Base-by-base conservation (phyloP, 148 eudicot species). In the Simmondsia chinensis region DNA sequence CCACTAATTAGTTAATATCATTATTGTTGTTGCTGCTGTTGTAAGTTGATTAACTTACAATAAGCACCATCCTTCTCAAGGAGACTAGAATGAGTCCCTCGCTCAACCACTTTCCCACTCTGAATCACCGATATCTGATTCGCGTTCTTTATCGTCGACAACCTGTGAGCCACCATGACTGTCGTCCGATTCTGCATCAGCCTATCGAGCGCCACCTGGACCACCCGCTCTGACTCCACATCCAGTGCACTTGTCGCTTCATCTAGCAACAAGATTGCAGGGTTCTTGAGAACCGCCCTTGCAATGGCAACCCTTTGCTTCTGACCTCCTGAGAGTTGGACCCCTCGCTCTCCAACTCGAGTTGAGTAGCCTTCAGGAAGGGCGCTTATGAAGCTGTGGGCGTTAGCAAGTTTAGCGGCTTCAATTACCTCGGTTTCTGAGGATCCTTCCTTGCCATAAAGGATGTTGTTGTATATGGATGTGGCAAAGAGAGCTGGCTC, bases 301-400 rank as follows among this genome's bases (percentile, higher is more conserved):
- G 89, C 89, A 11, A 81, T 81, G 39, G 89, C 89, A 2, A 81
- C 89, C 33, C 89, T 61, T 53, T 81, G 89, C 67, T 81, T 81
- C 36, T 81, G 89, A 2, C 89, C 89, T 11, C 83, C 89, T 0
- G 89, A 81, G 9, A 81, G 63, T 25, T 81, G 89, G 5, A 81
- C 73, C 11, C 89, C 89, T 59, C 83, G 46, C 34, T 81, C 83
- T 4, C 89, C 89, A n/a, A 81, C 89, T 49, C 43, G 67, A 10
- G 89, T 81, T 2, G 73, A 73, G 73, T 81, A 81, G 39, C 89
- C 89, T 35, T 81, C 75, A 0, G 89, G 83, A 30, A 81, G 89
- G 44, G 69, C 52, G 21, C 89, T 81, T 19, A 81, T 81, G 75
- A 76, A 81, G 24, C 66, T 63, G 25, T 81, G 83, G 0, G 83